phyloP scores from a whole-genome alignment of 148 eudicot species.

The Gaultheria prostrata region DNA sequence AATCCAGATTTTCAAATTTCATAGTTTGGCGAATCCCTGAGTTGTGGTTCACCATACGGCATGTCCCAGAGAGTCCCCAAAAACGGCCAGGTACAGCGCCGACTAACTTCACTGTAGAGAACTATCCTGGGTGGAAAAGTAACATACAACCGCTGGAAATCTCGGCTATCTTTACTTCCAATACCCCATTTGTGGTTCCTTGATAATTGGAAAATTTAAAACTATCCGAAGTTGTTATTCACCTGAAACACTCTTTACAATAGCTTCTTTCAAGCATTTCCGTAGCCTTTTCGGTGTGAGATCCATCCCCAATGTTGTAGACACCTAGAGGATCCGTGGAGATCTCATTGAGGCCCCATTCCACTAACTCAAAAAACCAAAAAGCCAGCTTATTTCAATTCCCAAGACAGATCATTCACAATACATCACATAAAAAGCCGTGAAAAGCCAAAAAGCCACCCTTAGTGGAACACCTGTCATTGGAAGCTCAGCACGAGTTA shows the following conservation, averaged over 20 bases:
- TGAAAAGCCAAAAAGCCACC: too few relatives aligned
- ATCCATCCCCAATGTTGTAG: neutral
- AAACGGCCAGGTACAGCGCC: neutral
- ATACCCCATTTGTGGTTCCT: neutral
- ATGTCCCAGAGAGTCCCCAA: neutral
- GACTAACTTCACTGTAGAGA: neutral
- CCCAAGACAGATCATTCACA: too few relatives aligned
- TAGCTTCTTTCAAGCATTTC: neutral
- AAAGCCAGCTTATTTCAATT: too few relatives aligned
- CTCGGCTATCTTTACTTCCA: neutral
- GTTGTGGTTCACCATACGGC: neutral
- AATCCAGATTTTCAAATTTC: neutral
- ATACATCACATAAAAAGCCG: too few relatives aligned
- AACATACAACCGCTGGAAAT: neutral
- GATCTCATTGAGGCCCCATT: neutral
- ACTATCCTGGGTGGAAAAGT: neutral
- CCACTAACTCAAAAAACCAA: too few relatives aligned
- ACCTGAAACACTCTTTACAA: neutral
- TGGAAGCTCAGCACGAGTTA: neutral
- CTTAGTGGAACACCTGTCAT: too few relatives aligned
- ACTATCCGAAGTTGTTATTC: neutral
- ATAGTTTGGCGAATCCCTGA: neutral
- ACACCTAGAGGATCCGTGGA: neutral
- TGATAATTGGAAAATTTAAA: neutral
- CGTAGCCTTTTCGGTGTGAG: neutral